phyloP scores from a whole-genome alignment of 2,329 filamentous ascomycete species.

The Aspergillus sp. region DNA sequence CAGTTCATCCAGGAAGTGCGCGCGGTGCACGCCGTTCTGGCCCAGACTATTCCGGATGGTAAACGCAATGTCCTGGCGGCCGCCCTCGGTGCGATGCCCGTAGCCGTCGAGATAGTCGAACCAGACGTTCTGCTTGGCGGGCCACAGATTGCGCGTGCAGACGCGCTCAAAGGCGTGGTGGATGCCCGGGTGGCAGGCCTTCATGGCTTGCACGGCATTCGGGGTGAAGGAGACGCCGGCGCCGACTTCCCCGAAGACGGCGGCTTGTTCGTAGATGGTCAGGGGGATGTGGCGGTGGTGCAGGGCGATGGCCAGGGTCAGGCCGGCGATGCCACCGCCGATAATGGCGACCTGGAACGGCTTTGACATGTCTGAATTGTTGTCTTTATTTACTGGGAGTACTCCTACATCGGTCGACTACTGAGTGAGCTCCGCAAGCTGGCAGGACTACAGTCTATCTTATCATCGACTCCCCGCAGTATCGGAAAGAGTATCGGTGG shows the following conservation, averaged over 20 bases:
- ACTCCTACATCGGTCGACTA: too few species aligned
- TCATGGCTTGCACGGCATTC: slow-evolving; percentile 25
- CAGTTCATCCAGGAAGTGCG: slow-evolving; percentile 28
- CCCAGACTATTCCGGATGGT: slow-evolving; percentile 16
- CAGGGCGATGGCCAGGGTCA: slow-evolving; percentile 30
- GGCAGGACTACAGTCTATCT: too few species aligned
- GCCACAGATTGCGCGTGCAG: slow-evolving; percentile 27
- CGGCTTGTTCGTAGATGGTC: slow-evolving; percentile 31
- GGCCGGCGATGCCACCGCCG: slow-evolving; percentile 30
- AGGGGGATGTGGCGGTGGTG: slow-evolving; percentile 24
- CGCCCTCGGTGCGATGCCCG: slow-evolving; percentile 1
- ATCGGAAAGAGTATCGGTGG: too few species aligned
- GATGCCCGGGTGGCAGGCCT: slow-evolving; percentile 18
- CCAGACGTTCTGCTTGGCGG: slow-evolving; percentile 20
- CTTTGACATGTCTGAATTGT: neutral
- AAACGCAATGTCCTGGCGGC: slow-evolving; percentile 14
- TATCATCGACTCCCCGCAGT: too few species aligned
- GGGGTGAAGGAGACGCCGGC: slow-evolving; percentile 32
- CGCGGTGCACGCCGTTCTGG: slow-evolving; percentile 22
- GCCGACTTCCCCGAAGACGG: slow-evolving; percentile 31
- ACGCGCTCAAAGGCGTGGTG: slow-evolving; percentile 25
- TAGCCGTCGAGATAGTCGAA: slow-evolving; percentile 17
- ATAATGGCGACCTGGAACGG: slow-evolving; percentile 23
- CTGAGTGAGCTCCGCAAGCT: too few species aligned
- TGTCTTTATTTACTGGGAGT: too few species aligned